These are phyloP conservation scores for Cordyceps cicadae DNA, from an alignment of 2,329 filamentous ascomycete genomes.

Conservation along the genomic window DNA sequence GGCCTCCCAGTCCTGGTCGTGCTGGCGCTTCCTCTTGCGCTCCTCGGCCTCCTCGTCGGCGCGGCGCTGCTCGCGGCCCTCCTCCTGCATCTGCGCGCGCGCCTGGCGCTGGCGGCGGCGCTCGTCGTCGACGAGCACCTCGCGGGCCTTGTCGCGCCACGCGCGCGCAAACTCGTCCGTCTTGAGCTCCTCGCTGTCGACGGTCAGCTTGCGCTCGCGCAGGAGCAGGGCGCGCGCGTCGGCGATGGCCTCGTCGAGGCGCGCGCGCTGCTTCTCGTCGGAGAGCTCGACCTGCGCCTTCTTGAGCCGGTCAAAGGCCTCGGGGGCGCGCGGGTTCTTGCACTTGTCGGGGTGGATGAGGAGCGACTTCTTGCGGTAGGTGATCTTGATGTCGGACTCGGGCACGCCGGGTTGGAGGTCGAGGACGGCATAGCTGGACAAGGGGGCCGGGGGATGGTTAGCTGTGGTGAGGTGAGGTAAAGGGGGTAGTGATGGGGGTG, in stretches of 20 bases:
- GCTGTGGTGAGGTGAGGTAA: not conserved
- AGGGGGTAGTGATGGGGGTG: not conserved
- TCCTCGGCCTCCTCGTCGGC: constrained; percentile 77
- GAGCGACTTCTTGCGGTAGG: constrained; percentile 95
- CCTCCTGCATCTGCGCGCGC: constrained; percentile 93
- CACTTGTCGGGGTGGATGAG: constrained; percentile 99
- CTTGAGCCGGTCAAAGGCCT: constrained; percentile 93
- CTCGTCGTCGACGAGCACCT: constrained; percentile 90
- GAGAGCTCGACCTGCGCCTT: constrained; percentile 87
- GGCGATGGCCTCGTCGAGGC: constrained; percentile 88
- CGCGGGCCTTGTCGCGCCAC: constrained; percentile 85
- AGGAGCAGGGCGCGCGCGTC: constrained; percentile 94
- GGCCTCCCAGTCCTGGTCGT: constrained; percentile 92
- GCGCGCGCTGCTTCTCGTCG: constrained; percentile 84
- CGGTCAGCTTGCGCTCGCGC: constrained; percentile 86
- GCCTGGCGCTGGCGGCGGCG: constrained; percentile 73
- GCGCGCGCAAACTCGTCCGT: constrained; percentile 72
- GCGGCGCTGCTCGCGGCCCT: constrained; percentile 79
- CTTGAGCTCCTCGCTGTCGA: constrained; percentile 79
- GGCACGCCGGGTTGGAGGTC: constrained; percentile 92
- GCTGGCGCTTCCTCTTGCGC: constrained; percentile 78
- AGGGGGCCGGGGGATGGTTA: not conserved
- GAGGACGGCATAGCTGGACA: constrained; percentile 73
- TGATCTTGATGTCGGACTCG: constrained; percentile 89
- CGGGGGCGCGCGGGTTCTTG: constrained; percentile 78